phyloP scores from a whole-genome alignment of 768 basidiomycete genomes.

The Suillus spraguei region DNA sequence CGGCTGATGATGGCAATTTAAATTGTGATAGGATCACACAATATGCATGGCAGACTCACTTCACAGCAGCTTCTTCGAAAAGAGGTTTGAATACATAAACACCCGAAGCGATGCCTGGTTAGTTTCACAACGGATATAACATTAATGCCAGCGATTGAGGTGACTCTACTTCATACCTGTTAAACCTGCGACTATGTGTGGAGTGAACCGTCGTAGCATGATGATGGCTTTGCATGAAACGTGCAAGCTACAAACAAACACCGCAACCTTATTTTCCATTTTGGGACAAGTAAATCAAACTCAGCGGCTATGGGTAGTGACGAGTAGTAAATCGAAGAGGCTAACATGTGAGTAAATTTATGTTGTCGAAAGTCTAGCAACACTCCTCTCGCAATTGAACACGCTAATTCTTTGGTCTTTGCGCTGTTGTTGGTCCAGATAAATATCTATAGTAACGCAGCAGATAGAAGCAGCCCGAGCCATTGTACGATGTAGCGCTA shows the following conservation, averaged over 20 bases:
- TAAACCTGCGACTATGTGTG: constrained; percentile 56
- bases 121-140: constrained; percentile 8
- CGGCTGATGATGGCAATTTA: background rate
- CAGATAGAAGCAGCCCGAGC: background rate
- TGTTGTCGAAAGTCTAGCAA: background rate
- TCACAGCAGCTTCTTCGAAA: constrained; percentile 24
- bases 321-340: background rate
- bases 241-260: constrained; percentile 4
- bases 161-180: constrained; percentile 45
- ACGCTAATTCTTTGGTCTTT: background rate
- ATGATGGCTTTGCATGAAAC: constrained; percentile 19
- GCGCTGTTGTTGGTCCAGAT: background rate
- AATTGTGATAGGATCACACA: background rate
- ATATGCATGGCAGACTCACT: constrained; percentile 18
- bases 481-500: constrained; percentile 15
- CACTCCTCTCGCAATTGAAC: background rate
- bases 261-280: background rate
- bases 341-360: background rate
- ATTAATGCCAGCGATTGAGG: constrained; percentile 7
- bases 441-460: background rate
- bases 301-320: constrained; percentile 2
- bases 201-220: constrained; percentile 45
- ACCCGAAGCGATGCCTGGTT: constrained; percentile 59
- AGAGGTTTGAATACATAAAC: constrained; percentile 67
- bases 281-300: constrained; percentile 2